These are phyloP conservation scores for Nakazawaea ishiwadae DNA, from an alignment of 805 yeast genomes.

Conservation along the genomic window DNA sequence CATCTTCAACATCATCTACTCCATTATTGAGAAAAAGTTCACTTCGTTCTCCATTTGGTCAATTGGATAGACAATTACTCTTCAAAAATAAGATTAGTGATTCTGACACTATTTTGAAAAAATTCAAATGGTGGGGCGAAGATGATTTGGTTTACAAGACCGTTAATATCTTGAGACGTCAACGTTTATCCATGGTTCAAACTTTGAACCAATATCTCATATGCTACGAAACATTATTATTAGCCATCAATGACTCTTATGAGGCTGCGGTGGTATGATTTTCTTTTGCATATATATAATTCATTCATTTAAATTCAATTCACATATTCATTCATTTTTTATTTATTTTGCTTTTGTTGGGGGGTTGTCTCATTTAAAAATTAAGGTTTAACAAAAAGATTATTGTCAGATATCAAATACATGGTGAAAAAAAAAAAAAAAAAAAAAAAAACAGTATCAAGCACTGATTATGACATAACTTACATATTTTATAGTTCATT, in stretches of 20 bases:
- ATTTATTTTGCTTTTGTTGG: no score
- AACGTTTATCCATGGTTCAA: constrained; percentile 82
- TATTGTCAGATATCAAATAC: no score
- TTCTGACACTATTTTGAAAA: constrained; percentile 2
- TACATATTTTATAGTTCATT: no score
- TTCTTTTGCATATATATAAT: no score
- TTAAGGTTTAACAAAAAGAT: no score
- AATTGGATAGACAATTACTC: constrained; percentile 7
- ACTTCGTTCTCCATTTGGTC: constrained; percentile 7
- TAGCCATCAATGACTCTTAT: constrained; percentile 5
- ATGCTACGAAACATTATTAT: constrained; percentile 58
- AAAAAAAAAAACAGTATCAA: no score
- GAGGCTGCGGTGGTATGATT: not conserved
- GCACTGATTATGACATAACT: no score
- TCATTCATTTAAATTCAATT: no score
- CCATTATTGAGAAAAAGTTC: constrained; percentile 5
- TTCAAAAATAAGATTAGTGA: not conserved
- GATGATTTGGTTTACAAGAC: constrained; percentile 58
- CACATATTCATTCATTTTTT: not conserved
- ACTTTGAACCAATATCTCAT: constrained; percentile 68
- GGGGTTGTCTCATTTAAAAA: no score
- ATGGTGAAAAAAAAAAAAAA: no score
- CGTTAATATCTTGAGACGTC: constrained; percentile 64
- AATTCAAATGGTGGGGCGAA: constrained; percentile 18
- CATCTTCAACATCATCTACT: not conserved